Evolutionary conservation across 257 asterid genomes (phyloP).

Genomic region (Scutellaria barbata): DNA sequence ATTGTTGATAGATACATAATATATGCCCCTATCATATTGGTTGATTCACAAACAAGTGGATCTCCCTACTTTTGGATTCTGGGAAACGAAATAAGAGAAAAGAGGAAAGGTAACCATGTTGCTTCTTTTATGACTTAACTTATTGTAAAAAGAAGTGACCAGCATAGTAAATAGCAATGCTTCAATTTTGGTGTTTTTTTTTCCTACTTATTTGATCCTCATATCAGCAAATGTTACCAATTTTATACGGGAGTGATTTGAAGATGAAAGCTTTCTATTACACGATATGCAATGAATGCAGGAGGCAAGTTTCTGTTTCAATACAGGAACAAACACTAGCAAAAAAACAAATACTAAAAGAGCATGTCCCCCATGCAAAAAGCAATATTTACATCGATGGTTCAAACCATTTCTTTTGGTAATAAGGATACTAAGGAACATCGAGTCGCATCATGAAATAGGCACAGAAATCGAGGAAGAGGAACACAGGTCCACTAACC

Average conservation of each 20-base stretch:
- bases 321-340: conserved; percentile 3
- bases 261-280: conserved; percentile 2
- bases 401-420: not conserved
- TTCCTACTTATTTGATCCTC: not conserved
- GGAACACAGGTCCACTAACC: conserved; percentile 83
- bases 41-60: conserved; percentile 31
- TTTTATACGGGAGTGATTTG: not conserved
- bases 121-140: not conserved
- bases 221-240: no score
- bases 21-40: conserved; percentile 32
- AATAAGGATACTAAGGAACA: conserved; percentile 37
- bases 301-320: not conserved
- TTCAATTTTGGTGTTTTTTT: not conserved
- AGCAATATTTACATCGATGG: conserved; percentile 30
- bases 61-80: not conserved
- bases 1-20: conserved; percentile 28
- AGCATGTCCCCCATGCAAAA: not conserved
- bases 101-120: conserved; percentile 19
- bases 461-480: conserved; percentile 93
- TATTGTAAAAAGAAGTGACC: conserved; percentile 22
- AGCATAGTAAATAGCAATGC: not conserved
- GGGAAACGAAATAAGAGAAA: not conserved
- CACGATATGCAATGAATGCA: conserved; percentile 16
- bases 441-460: conserved; percentile 71
- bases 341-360: conserved; percentile 4